Base-by-base conservation (phyloP, 2,329 filamentous ascomycete species). In the Ophiostoma triangulosporum region DNA sequence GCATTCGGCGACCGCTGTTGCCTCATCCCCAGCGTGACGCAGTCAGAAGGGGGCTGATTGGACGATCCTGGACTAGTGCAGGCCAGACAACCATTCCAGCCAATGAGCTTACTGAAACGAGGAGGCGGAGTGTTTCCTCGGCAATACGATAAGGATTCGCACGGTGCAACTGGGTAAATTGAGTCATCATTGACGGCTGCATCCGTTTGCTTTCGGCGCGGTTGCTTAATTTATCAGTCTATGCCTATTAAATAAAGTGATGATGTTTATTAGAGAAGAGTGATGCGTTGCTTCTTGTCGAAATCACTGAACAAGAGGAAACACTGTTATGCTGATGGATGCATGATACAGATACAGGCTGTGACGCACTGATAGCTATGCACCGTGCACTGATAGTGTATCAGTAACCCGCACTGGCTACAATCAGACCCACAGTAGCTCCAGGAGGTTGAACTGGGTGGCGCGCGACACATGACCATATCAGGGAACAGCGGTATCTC, bases 91-190 rank as follows among this genome's bases (percentile, higher is more conserved):
- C 59, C 61, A 63, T 62, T 64, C n/a, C 20, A 38, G 35, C 35
- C 38, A 43, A 43, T 43, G 38, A 54, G 54, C 54, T 60, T 54
- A 58, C 59, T 57, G 56, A 57, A 56, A 58, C 50, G 50, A 54
- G 51, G 54, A 53, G 54, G 50, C 53, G 50, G 17, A 53, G 56
- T 54, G 60, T 62, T 62, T 55, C 62, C 62, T 62, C 54, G 61
- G 60, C 59, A 60, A 63, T 63, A 58, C 61, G 61, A 62, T 57
- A 60, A 59, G 55, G 20, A 48, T 38, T 56, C 54, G 59, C 57
- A 59, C 58, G 35, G 58, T 58, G 54, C 17, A 31, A 15, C 22
- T 26, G 24, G 40, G 40, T n/a, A 46, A 29, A 29, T n/a, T n/a
- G 26, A 17, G 32, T 29, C 1, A 20, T 11, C 24, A 11, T 6